phyloP scores from a whole-genome alignment of 768 basidiomycete genomes.

The Psilocybe cyanescens region DNA sequence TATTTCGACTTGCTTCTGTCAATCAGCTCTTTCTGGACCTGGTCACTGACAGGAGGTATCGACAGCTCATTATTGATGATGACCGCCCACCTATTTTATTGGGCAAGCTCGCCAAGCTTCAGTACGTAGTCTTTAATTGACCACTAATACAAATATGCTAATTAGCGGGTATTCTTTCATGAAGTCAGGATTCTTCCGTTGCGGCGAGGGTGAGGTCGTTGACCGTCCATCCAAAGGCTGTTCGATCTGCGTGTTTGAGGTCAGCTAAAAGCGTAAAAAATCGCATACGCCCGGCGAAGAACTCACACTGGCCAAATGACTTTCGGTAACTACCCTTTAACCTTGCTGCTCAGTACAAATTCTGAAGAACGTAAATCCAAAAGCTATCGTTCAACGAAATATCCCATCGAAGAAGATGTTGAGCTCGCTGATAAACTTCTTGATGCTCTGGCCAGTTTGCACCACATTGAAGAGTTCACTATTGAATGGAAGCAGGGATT shows the following conservation, averaged over 20 bases:
- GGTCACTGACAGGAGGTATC: conserved; percentile 21
- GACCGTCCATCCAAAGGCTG: conserved; percentile 22
- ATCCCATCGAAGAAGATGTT: conserved; percentile 16
- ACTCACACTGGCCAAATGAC: conserved; percentile 15
- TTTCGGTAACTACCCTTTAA: conserved; percentile 14
- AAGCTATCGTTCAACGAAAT: conserved; percentile 7
- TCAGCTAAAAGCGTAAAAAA: conserved; percentile 11
- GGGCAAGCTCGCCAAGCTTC: conserved; percentile 13
- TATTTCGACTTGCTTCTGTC: conserved; percentile 16
- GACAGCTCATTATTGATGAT: conserved; percentile 22
- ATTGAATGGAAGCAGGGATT: conserved; percentile 21
- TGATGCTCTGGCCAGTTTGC: conserved; percentile 11
- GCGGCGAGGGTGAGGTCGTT: conserved; percentile 19
- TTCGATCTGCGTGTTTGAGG: conserved; percentile 25
- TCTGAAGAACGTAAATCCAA: not conserved
- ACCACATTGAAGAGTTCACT: conserved; percentile 9
- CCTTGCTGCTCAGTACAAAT: not conserved
- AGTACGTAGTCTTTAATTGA: conserved; percentile 18
- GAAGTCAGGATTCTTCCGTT: conserved; percentile 13
- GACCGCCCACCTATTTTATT: conserved; percentile 16
- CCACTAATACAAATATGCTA: not conserved
- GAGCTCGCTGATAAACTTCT: conserved; percentile 20
- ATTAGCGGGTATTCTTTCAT: not conserved
- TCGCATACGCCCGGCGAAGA: conserved; percentile 8
- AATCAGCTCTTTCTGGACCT: conserved; percentile 21